These are phyloP conservation scores for Xanthoconium stramineum DNA, from an alignment of 768 basidiomycete genomes.

Conservation along the genomic window DNA sequence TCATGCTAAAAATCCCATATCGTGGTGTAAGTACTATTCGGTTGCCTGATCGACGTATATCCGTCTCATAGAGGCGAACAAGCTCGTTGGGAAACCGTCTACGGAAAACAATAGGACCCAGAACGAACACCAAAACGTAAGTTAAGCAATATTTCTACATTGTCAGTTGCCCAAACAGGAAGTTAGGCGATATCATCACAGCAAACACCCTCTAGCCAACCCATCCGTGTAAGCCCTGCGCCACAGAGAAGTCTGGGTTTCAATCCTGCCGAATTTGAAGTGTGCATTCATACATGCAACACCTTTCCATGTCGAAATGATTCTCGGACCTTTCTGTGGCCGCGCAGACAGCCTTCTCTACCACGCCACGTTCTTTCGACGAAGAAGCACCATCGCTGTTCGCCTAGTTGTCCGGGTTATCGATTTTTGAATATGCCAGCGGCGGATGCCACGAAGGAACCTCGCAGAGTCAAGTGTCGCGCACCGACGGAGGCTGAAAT, in stretches of 20 bases:
- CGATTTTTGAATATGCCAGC: slow-evolving; percentile 16
- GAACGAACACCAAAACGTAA: slow-evolving; percentile 12
- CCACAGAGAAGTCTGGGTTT: background rate
- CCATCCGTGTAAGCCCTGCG: slow-evolving; percentile 1
- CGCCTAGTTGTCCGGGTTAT: slow-evolving; percentile 20
- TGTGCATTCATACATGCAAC: slow-evolving; percentile 29
- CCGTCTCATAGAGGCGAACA: slow-evolving; percentile 1
- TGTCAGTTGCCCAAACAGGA: background rate
- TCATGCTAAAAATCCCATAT: slow-evolving; percentile 22
- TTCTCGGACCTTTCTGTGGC: slow-evolving; percentile 25
- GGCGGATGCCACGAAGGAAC: slow-evolving; percentile 19
- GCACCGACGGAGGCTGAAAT: slow-evolving; percentile 21
- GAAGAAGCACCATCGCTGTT: slow-evolving; percentile 20
- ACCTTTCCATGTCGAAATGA: slow-evolving; percentile 24
- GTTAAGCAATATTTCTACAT: background rate
- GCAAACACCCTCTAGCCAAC: background rate
- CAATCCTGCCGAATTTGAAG: slow-evolving; percentile 17
- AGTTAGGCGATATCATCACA: background rate
- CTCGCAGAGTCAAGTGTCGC: slow-evolving; percentile 22
- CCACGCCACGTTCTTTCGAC: slow-evolving; percentile 26
- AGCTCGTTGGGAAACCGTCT: slow-evolving; percentile 9
- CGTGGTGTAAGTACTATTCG: slow-evolving; percentile 15
- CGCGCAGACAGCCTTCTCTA: slow-evolving; percentile 18
- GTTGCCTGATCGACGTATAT: background rate
- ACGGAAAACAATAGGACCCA: slow-evolving; percentile 1